Percentiles rank a stretch among this genome's conserved stretches.
phyloP scores from a whole-genome alignment of 257 asterid genomes.

The Coffea eugenioides region DNA sequence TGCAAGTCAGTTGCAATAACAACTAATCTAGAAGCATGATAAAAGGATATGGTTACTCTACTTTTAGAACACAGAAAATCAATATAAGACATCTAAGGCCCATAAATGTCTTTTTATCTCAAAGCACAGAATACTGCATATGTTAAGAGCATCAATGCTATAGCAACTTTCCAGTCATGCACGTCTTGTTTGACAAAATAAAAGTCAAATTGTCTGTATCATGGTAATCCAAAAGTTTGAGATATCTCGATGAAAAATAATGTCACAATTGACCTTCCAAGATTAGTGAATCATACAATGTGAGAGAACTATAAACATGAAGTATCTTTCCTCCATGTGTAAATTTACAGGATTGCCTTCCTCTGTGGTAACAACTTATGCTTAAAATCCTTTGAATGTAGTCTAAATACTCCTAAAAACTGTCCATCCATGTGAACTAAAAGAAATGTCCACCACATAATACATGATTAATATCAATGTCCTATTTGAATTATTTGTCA shows the following conservation, averaged over 20 bases:
- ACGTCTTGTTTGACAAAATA: not conserved
- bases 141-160: not conserved
- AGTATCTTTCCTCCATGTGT: not conserved
- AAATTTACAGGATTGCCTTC: not conserved
- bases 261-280: not conserved
- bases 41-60: not conserved
- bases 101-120: not conserved
- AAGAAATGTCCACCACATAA: not conserved
- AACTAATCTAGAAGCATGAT: not conserved
- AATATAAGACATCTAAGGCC: not conserved
- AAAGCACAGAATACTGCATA: not conserved
- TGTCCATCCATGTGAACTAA: not conserved
- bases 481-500: not conserved
- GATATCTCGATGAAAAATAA: not conserved
- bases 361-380: not conserved
- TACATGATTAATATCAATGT: not conserved
- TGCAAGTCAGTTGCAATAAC: not conserved
- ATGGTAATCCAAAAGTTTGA: not conserved
- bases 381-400: not conserved
- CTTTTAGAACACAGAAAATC: not conserved
- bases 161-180: not conserved
- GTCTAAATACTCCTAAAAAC: not conserved
- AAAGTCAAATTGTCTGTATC: not conserved
- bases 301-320: not conserved
- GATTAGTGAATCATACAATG: not conserved